Conservation (phyloP, 2,329 filamentous ascomycete genomes). For the Fusarium marasasianum region DNA sequence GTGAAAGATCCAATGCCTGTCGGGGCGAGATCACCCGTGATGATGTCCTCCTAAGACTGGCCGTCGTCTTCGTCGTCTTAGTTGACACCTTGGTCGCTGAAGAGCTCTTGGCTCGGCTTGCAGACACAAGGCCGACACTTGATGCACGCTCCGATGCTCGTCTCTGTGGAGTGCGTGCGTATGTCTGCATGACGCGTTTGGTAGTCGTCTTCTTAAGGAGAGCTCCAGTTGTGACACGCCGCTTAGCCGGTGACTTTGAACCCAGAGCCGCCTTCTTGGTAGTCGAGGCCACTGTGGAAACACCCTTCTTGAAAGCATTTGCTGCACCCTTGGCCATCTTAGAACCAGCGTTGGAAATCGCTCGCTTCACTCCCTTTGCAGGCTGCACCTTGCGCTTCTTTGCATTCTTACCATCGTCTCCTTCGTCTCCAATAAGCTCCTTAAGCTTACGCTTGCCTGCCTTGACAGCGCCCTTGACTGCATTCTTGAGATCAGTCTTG, state of each 20-base stretch:
- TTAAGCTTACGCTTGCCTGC: conserved; percentile 66
- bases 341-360: conserved; percentile 47
- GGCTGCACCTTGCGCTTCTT: conserved; percentile 57
- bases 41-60: conserved; percentile 21
- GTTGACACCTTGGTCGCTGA: conserved; percentile 21
- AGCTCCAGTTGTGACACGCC: conserved; percentile 39
- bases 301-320: conserved; percentile 49
- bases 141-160: conserved; percentile 32
- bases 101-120: conserved; percentile 20
- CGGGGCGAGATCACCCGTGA: conserved; percentile 24
- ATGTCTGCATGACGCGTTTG: conserved; percentile 45
- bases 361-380: conserved; percentile 48
- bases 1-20: conserved; percentile 33
- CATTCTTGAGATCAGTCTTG: conserved; percentile 55
- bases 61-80: conserved; percentile 27
- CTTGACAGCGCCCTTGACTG: conserved; percentile 54
- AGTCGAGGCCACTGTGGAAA: conserved; percentile 46
- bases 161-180: conserved; percentile 40
- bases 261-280: conserved; percentile 42
- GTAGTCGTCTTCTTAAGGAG: conserved; percentile 45
- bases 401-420: conserved; percentile 53
- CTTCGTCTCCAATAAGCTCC: conserved; percentile 59
- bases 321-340: conserved; percentile 52
- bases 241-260: conserved; percentile 40
- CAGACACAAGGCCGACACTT: conserved; percentile 30